Percentiles rank a stretch among this genome's conserved stretches.
These are phyloP conservation scores for Debaryomyces udenii DNA, from an alignment of 1,139 yeast genomes.

Conservation along the genomic window DNA sequence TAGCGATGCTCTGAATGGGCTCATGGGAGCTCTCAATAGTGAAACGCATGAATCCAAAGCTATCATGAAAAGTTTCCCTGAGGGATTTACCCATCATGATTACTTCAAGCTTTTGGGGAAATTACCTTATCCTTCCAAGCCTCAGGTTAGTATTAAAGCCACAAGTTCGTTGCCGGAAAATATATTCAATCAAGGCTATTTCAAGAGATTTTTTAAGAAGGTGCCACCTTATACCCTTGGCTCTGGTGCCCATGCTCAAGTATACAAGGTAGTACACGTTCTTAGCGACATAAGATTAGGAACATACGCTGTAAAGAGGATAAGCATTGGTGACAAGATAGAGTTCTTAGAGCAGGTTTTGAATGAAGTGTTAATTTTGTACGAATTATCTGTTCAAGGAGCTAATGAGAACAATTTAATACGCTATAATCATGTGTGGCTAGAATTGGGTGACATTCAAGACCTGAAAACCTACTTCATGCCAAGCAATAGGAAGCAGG, in stretches of 20 bases:
- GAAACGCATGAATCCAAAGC: constrained; percentile 2
- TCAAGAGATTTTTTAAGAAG: constrained; percentile 63
- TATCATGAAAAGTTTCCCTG: constrained; percentile 13
- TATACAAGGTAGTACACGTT: constrained; percentile 78
- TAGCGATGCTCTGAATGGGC: constrained; percentile 4
- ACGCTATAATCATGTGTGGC: constrained; percentile 89
- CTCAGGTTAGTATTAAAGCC: constrained; percentile 5
- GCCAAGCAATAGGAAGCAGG: constrained; percentile 20
- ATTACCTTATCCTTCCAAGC: constrained; percentile 21
- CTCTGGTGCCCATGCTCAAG: constrained; percentile 83
- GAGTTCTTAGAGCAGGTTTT: constrained; percentile 69
- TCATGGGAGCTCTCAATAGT: constrained; percentile 1
- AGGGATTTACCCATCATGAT: constrained; percentile 40
- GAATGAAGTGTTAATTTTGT: constrained; percentile 71
- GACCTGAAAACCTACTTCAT: constrained; percentile 40
- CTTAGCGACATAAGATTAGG: constrained; percentile 75
- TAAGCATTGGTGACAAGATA: constrained; percentile 78
- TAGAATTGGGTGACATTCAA: constrained; percentile 68
- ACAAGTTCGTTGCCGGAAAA: constrained; percentile 33
- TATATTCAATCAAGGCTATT: constrained; percentile 73
- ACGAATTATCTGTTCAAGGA: constrained; percentile 46
- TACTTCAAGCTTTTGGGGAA: constrained; percentile 43
- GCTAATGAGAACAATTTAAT: constrained; percentile 63
- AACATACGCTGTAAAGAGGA: constrained; percentile 78
- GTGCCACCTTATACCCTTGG: constrained; percentile 55